A percentile compares a stretch with the other conserved stretches of the same genome.
Evolutionary conservation across 2,329 filamentous ascomycete genomes (phyloP).

Genomic region (Cercospora citrullina): DNA sequence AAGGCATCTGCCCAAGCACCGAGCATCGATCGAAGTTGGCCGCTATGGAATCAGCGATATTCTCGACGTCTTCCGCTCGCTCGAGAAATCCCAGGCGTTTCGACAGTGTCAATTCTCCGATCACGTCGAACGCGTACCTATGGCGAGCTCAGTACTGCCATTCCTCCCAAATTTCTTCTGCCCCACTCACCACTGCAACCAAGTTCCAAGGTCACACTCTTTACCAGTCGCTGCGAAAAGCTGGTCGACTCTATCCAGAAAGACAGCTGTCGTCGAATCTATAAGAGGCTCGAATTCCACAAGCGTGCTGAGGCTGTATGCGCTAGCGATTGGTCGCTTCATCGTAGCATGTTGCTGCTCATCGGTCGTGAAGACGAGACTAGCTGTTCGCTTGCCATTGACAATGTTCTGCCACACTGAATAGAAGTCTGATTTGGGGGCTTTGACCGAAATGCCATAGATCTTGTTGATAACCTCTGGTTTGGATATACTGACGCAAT

Average conservation of each 20-base stretch:
- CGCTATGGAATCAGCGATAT: conserved; percentile 22
- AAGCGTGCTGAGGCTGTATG: conserved; percentile 59
- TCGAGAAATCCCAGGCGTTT: conserved; percentile 30
- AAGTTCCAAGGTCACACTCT: conserved; percentile 64
- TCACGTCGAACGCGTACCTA: conserved; percentile 32
- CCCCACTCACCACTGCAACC: conserved; percentile 69
- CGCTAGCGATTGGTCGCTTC: conserved; percentile 33
- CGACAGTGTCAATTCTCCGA: conserved; percentile 31
- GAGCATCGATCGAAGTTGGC: conserved; percentile 33
- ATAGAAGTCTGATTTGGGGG: conserved; percentile 22
- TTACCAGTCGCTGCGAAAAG: conserved; percentile 41
- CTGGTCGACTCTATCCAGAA: conserved; percentile 42
- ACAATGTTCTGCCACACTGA: conserved; percentile 29
- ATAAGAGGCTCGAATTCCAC: conserved; percentile 78
- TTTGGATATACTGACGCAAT: conserved; percentile 72
- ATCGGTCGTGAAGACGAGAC: conserved; percentile 33
- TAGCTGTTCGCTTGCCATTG: conserved; percentile 29
- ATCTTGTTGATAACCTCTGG: conserved; percentile 61
- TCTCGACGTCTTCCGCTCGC: conserved; percentile 23
- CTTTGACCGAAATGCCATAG: conserved; percentile 51
- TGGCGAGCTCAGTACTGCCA: neutral
- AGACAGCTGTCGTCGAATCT: conserved; percentile 69
- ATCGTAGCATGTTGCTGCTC: conserved; percentile 30
- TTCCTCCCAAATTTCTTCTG: no score
- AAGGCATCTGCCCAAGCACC: conserved; percentile 35